Evolutionary conservation across 116 monocot species (phyloP).

Genomic region (Phalaenopsis hybrid): DNA sequence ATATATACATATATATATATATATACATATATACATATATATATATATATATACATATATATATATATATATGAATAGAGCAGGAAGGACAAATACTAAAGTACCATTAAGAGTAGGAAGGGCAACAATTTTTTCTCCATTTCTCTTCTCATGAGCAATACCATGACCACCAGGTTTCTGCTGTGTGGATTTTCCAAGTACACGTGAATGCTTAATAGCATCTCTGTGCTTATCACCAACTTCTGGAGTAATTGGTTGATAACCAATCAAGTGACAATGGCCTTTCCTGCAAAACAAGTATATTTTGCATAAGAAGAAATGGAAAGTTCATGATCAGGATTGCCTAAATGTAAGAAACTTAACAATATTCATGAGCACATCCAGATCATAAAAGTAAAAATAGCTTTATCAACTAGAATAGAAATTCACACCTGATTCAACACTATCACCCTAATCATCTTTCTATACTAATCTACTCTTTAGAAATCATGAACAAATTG

Average conservation of each 20-base stretch:
- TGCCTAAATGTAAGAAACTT: not conserved
- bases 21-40: not conserved
- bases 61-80: not conserved
- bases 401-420: not conserved
- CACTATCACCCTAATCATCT: not conserved
- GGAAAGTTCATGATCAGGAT: not conserved
- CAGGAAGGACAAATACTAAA: not conserved
- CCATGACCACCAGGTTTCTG: slow-evolving; percentile 6
- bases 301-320: not conserved
- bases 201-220: slow-evolving; percentile 13
- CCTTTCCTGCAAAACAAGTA: slow-evolving; percentile 27
- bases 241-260: slow-evolving; percentile 25
- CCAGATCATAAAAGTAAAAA: not conserved
- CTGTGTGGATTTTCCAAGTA: not conserved
- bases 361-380: not conserved
- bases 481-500: not conserved
- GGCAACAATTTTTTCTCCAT: slow-evolving; percentile 5
- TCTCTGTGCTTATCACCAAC: slow-evolving; percentile 7
- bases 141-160: not conserved
- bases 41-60: too few relatives aligned
- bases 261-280: slow-evolving; percentile 44
- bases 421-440: not conserved
- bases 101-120: slow-evolving; percentile 17
- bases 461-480: not conserved
- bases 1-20: too few relatives aligned